Evolutionary conservation across 2,329 filamentous ascomycete genomes (phyloP), one percentile per base, ranked within the genome.

Genomic region (Paramyrothecium roridum): DNA sequence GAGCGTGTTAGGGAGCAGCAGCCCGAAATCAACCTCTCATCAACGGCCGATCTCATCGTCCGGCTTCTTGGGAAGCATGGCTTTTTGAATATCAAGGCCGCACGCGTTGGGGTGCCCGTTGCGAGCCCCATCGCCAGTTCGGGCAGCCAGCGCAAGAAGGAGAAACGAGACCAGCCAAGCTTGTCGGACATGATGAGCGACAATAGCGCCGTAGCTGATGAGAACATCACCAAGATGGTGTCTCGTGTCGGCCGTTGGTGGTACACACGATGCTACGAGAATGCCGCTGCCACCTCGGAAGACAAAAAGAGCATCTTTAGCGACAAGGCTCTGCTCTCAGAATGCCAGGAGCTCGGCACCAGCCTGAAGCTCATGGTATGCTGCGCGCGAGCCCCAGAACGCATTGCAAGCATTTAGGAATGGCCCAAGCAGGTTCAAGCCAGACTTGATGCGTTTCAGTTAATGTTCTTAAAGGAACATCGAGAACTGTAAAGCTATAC

Each of bases 201-300:
- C 60, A 80, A 86, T 37, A 82, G 84, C n/a, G 79, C 84, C 0
- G 77, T 82, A 16, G 88, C 89, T 21, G 91, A 96, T 62, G 90
- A 92, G 66, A 88, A 86, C 61, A 96, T 98, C 67, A 91, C 91
- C 16, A 93, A 91, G 67, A 96, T 96, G 80, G 92, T 98, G 21
- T 89, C 92, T 17, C 88, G 87, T 59, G 93, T 98, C 12, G 93
- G 92, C 2, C 83, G 95, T 47, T 98, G 93, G 91, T 99, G 95
- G 95, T 98, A 96, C 73, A 90, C 86, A 11, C 85, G 89, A 52
- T 97, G 93, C 76, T 98, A 97, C 70, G 93, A 97, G 73, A 84
- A 82, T 55, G 80, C 82, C 4, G 37, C 37, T 4, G 78, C 86
- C n/a, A n/a, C n/a, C 10, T 71, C 83, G n/a, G 56, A 60, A 37